Evolutionary conservation across 1,139 yeast genomes (phyloP), one percentile per base, ranked within the genome.

Genomic region (Kurtzmaniella quercitrusa): DNA sequence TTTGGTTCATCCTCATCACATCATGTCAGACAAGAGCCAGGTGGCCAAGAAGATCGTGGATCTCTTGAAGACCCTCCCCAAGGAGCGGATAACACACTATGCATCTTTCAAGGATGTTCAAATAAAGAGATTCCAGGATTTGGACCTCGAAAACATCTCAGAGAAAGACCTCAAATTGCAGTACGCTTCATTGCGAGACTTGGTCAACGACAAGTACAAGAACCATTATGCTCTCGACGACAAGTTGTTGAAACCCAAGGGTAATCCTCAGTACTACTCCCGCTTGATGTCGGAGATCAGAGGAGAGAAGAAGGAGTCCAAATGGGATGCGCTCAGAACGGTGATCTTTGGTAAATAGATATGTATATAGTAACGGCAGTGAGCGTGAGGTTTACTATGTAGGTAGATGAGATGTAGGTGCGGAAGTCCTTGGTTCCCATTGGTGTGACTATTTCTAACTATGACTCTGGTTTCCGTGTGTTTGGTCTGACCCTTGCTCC

Each of bases 211-310:
- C 59, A 82, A 81, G 57, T 83, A 82, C 66, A 74, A 71, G 56
- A 75, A 77, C 48, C 79, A 80, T 56, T 85, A 85, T 59, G 68
- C 75, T 50, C 72, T 82, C 34, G 83, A 82, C 47, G 85, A 81
- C 43, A 84, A 85, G 60, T 64, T 90, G 49, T 65, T 79, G 55
- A 72, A 65, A 52, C 97, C 97, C 25, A 82, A 83, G 57, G 95
- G 96, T 1, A 87, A 89, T 60, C 91, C 95, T 2, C 66, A 75
- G 41, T 90, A 90, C 58, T 90, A 90, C 58, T 75, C 72, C 37
- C 75, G 94, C 56, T 71, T 90, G 44, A 56, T 85, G 65, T 71
- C 75, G 40, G 95, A 88, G 60, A 74, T 90, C 41, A 72, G 75
- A 46, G 93, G 95, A n/a, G 82, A 83, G 53, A 74, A 74, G 56